Percentiles rank a stretch among this genome's conserved stretches.
These are phyloP conservation scores for Debaryomyces nepalensis DNA, from an alignment of 1,139 yeast species.

Conservation along the genomic window DNA sequence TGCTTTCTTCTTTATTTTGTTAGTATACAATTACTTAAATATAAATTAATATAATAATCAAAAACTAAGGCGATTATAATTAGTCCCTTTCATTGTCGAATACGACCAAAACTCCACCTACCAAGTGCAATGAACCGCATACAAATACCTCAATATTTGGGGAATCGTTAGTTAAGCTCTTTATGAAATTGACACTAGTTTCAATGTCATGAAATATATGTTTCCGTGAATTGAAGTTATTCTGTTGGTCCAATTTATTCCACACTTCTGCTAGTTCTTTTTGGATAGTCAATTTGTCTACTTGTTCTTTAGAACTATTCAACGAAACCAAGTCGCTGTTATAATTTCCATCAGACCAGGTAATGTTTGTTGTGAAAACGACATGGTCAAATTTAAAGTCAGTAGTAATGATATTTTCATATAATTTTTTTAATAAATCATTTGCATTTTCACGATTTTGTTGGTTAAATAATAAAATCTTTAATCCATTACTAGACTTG, in stretches of 20 bases:
- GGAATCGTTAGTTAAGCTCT: conserved; percentile 44
- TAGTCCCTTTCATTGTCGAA: conserved; percentile 56
- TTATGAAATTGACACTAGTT: conserved; percentile 62
- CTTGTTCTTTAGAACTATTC: conserved; percentile 77
- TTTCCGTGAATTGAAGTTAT: conserved; percentile 35
- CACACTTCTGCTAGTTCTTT: conserved; percentile 72
- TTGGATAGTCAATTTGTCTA: conserved; percentile 83
- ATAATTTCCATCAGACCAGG: conserved; percentile 84
- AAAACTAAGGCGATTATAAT: conserved; percentile 4
- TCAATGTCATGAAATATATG: conserved; percentile 78
- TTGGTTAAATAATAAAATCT: conserved; percentile 81
- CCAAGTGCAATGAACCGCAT: conserved; percentile 91
- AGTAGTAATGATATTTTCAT: conserved; percentile 40
- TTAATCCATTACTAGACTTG: conserved; percentile 22
- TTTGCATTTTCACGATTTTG: conserved; percentile 85
- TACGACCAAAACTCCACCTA: conserved; percentile 91
- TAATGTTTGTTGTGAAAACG: conserved; percentile 87
- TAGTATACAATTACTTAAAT: conserved; percentile 6
- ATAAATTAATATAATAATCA: conserved; percentile 1
- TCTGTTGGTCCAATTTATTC: conserved; percentile 53
- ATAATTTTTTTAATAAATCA: conserved; percentile 59
- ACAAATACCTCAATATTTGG: conserved; percentile 73
- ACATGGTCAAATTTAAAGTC: conserved; percentile 66
- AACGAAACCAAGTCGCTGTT: conserved; percentile 83
- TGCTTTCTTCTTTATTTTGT: conserved; percentile 3